Evolutionary conservation across 768 basidiomycete species (phyloP).

Genomic region (Auriscalpium microsporum): DNA sequence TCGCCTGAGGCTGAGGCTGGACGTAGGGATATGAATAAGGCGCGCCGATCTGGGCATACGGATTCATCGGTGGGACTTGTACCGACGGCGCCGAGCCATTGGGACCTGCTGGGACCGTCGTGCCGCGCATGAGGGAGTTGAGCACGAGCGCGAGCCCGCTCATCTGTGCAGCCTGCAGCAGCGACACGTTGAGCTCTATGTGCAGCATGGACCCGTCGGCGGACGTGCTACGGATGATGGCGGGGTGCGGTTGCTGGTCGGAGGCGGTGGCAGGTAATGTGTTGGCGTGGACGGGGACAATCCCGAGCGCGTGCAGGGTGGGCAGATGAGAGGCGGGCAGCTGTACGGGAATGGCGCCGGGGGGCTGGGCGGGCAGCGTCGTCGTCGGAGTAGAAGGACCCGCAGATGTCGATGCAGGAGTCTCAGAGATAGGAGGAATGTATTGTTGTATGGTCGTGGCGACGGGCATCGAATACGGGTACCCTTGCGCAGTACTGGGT

Average conservation of each 20-base stretch:
- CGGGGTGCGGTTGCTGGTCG: slow-evolving; percentile 60
- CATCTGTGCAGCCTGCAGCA: slow-evolving; percentile 70
- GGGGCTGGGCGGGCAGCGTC: slow-evolving; percentile 21
- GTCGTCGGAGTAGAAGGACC: slow-evolving; percentile 17
- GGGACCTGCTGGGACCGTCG: not conserved
- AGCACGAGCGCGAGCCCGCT: slow-evolving; percentile 63
- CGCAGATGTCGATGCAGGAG: slow-evolving; percentile 12
- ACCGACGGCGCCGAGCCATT: slow-evolving; percentile 23
- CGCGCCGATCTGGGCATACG: slow-evolving; percentile 13
- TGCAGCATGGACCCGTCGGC: slow-evolving; percentile 65
- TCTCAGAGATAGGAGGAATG: slow-evolving; percentile 21
- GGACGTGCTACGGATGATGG: slow-evolving; percentile 65
- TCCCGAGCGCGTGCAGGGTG: slow-evolving; percentile 62
- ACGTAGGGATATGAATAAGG: slow-evolving; percentile 11
- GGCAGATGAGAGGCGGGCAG: slow-evolving; percentile 53
- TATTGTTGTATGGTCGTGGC: slow-evolving; percentile 25
- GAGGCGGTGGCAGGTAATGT: slow-evolving; percentile 34
- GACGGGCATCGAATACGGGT: slow-evolving; percentile 13
- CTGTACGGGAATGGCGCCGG: slow-evolving; percentile 49
- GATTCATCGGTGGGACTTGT: slow-evolving; percentile 9
- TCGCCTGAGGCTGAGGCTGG: not conserved
- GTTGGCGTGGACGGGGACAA: slow-evolving; percentile 56
- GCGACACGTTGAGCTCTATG: slow-evolving; percentile 71
- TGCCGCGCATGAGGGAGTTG: slow-evolving; percentile 53
- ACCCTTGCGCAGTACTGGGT: slow-evolving; percentile 4